These are phyloP conservation scores for Nosema muscidifuracis DNA, from an alignment of 371 early-diverging fungal species.

Conservation along the genomic window DNA sequence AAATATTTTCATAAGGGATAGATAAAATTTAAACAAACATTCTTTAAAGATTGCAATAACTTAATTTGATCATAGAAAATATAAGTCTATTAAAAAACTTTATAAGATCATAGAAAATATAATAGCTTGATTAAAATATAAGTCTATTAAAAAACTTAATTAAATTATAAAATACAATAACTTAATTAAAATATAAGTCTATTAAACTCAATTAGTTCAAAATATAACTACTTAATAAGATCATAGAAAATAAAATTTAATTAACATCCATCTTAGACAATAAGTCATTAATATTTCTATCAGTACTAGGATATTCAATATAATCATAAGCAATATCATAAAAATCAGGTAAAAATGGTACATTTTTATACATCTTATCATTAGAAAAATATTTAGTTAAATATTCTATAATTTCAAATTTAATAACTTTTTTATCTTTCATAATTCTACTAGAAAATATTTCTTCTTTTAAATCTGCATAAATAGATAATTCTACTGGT, in stretches of 20 bases:
- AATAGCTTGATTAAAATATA: too few species aligned
- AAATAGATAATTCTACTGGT: neutral
- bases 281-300: conserved; percentile 15
- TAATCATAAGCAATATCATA: conserved; percentile 56
- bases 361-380: neutral
- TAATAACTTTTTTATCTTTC: neutral
- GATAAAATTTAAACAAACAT: too few species aligned
- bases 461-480: neutral
- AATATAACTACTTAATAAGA: too few species aligned
- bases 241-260: neutral
- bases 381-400: neutral
- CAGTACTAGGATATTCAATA: conserved; percentile 45
- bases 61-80: too few species aligned
- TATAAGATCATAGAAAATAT: too few species aligned
- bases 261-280: conserved; percentile 11
- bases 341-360: conserved; percentile 51
- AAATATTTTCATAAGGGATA: neutral
- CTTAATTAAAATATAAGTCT: too few species aligned
- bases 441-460: neutral
- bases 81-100: too few species aligned
- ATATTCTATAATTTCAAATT: neutral
- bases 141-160: too few species aligned
- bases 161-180: too few species aligned
- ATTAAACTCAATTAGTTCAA: too few species aligned
- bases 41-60: too few species aligned